Percentiles rank a stretch among this genome's conserved stretches.
Evolutionary conservation across 306 rosid genomes (phyloP).

Genomic region (Rosa persica): DNA sequence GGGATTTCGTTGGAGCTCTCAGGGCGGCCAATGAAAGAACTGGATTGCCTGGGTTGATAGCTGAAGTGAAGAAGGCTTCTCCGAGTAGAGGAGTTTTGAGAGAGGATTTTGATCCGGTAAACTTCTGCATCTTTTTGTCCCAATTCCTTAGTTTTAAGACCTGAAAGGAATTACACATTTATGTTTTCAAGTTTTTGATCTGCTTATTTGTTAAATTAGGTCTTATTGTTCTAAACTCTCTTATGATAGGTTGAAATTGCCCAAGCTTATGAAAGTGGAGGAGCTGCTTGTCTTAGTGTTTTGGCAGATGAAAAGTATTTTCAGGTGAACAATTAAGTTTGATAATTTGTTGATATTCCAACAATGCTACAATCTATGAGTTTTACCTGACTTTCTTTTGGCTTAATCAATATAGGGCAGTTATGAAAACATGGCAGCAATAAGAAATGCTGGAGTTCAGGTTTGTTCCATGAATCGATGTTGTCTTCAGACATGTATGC

Average conservation of each 20-base stretch:
- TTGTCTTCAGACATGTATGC: conserved; percentile 5
- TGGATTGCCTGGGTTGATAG: conserved; percentile 87
- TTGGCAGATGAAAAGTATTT: conserved; percentile 85
- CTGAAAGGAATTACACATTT: background rate
- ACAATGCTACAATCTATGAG: background rate
- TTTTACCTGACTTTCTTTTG: conserved; percentile 27
- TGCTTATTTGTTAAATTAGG: background rate
- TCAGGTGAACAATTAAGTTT: conserved; percentile 53
- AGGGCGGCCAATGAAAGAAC: conserved; percentile 71
- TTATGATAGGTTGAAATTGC: conserved; percentile 77
- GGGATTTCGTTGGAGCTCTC: conserved; percentile 86
- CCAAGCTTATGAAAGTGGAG: conserved; percentile 87
- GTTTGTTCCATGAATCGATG: conserved; percentile 37
- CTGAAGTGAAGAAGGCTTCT: conserved; percentile 98
- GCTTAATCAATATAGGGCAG: conserved; percentile 62
- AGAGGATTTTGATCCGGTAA: conserved; percentile 90
- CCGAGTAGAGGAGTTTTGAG: conserved; percentile 95
- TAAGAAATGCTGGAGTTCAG: conserved; percentile 92
- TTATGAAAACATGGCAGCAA: conserved; percentile 79
- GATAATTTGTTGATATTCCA: background rate
- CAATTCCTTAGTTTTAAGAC: background rate
- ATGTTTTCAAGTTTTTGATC: background rate
- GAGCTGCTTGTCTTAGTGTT: conserved; percentile 98
- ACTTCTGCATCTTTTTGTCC: conserved; percentile 16
- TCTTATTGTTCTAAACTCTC: background rate